Conservation (phyloP, 179 eudicot genomes). For the Gypsophila paniculata region DNA sequence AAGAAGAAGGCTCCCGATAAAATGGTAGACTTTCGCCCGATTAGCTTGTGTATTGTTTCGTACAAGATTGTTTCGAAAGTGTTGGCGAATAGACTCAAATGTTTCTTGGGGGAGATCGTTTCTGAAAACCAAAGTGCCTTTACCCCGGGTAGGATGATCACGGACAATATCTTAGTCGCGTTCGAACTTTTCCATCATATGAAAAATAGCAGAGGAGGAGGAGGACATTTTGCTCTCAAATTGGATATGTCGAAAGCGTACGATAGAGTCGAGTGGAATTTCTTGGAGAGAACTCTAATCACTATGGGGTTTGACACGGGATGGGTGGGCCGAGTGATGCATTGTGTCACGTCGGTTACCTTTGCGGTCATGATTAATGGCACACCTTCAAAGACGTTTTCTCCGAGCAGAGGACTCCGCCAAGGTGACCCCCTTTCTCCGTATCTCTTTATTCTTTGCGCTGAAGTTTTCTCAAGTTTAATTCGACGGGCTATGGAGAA, state of each 20-base stretch:
- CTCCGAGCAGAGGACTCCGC: too few relatives aligned
- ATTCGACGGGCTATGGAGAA: too few relatives aligned
- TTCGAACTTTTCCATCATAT: background rate
- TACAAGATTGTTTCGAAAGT: background rate
- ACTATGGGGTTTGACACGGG: background rate
- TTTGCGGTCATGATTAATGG: too few relatives aligned
- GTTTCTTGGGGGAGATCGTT: background rate
- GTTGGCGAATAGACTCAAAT: background rate
- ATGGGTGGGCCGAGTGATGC: background rate
- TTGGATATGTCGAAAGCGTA: background rate
- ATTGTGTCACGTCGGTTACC: too few relatives aligned
- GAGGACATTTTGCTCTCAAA: too few relatives aligned
- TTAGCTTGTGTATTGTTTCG: background rate
- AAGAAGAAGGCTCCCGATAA: background rate
- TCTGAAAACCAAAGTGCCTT: background rate
- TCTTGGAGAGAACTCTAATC: too few relatives aligned
- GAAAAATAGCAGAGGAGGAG: too few relatives aligned
- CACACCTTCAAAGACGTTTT: too few relatives aligned
- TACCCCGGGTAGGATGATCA: background rate
- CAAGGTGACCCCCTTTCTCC: background rate
- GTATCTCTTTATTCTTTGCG: too few relatives aligned
- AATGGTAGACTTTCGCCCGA: background rate
- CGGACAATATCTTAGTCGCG: background rate
- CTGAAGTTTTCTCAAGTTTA: too few relatives aligned
- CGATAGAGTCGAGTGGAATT: background rate